Evolutionary conservation across 140 eudicot species (phyloP).

Genomic region (Eryngium alpinum): DNA sequence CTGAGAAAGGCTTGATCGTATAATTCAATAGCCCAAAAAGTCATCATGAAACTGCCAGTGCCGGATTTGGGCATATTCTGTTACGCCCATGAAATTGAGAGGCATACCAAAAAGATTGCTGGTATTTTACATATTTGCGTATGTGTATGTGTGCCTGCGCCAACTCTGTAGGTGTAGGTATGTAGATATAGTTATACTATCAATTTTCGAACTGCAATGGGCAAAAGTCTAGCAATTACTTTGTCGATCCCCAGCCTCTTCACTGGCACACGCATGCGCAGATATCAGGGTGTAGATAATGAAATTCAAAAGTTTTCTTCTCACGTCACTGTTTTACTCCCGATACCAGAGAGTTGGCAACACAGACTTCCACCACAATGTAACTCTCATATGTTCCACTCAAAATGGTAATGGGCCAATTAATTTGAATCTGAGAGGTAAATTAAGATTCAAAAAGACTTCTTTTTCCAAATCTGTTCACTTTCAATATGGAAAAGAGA

Average conservation of each 20-base stretch:
- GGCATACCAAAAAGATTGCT: not conserved
- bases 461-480: not conserved
- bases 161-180: too few species aligned
- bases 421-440: not conserved
- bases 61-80: not conserved
- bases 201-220: not conserved
- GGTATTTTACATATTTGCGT: not conserved
- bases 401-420: not conserved
- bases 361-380: too few species aligned
- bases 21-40: not conserved
- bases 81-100: not conserved
- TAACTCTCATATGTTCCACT: not conserved
- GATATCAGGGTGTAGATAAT: too few species aligned
- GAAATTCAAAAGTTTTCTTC: too few species aligned
- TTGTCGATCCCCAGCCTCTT: not conserved
- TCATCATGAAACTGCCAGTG: not conserved
- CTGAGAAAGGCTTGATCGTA: not conserved
- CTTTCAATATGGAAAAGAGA: slow-evolving; percentile 19
- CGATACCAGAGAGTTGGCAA: too few species aligned
- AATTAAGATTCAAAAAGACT: not conserved
- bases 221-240: not conserved
- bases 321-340: too few species aligned
- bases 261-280: too few species aligned
- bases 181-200: not conserved
- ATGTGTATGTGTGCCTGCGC: too few species aligned